Conservation (phyloP, 495 filamentous ascomycete genomes). For the Trichocladium antarcticum region DNA sequence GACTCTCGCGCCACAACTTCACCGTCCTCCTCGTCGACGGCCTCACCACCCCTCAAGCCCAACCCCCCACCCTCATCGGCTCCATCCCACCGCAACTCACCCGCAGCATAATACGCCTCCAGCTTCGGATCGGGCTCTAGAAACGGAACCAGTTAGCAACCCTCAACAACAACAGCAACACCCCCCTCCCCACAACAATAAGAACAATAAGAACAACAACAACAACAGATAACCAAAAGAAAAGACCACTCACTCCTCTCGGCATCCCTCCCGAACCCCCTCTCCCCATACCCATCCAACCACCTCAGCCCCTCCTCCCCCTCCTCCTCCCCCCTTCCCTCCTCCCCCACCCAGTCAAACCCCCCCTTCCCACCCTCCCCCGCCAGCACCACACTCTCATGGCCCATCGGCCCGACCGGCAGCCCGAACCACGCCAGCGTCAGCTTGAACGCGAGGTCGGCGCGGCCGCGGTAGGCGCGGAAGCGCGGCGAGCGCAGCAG, state of each 20-base stretch:
- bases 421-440: constrained; percentile 22
- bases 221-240: background rate
- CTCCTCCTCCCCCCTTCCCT: background rate
- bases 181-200: background rate
- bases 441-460: constrained; percentile 22
- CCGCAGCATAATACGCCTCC: background rate
- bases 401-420: constrained; percentile 19
- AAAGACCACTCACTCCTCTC: background rate
- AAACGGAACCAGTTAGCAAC: background rate
- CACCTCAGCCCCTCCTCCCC: constrained; percentile 8
- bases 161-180: background rate
- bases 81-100: too few relatives aligned
- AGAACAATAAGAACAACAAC: background rate
- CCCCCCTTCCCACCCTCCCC: background rate
- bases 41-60: constrained; percentile 15
- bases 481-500: constrained; percentile 8
- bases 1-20: background rate
- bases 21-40: background rate
- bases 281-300: constrained; percentile 8
- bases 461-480: background rate
- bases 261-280: constrained; percentile 3
- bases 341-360: background rate
- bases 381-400: too few relatives aligned
- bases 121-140: background rate
- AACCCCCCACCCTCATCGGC: background rate